A percentile compares a stretch with the other conserved stretches of the same genome.
Evolutionary conservation across 257 asterid species (phyloP).

Genomic region (Dorcoceras hygrometricum): DNA sequence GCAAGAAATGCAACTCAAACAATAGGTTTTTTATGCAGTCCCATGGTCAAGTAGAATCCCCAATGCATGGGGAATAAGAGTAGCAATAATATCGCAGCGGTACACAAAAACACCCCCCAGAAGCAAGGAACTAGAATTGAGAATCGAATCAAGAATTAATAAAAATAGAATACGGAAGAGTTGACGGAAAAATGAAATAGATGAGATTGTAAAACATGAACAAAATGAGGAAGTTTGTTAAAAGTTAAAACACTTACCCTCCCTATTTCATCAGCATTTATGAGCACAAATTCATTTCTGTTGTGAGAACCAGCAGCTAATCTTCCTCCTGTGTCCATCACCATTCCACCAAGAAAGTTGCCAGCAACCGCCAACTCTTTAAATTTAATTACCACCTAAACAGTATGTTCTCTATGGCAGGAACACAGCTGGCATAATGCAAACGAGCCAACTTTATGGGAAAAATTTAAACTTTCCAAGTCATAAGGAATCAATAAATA

Average conservation of each 20-base stretch:
- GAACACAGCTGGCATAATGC: constrained; percentile 21
- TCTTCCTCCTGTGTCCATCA: constrained; percentile 78
- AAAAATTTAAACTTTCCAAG: too few species aligned
- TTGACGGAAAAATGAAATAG: background rate
- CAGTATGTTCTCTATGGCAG: constrained; percentile 15
- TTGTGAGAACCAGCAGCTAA: constrained; percentile 86
- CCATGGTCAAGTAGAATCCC: too few species aligned
- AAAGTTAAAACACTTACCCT: constrained; percentile 38
- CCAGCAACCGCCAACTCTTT: constrained; percentile 26
- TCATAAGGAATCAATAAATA: background rate
- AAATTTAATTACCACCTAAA: constrained; percentile 30
- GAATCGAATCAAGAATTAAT: background rate
- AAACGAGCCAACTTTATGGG: background rate
- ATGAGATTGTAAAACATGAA: constrained; percentile 9
- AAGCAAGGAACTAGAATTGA: background rate
- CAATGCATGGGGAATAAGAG: too few species aligned
- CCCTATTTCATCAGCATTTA: constrained; percentile 85
- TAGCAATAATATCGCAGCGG: too few species aligned
- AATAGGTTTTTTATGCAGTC: too few species aligned
- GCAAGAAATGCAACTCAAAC: too few species aligned
- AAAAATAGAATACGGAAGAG: constrained; percentile 1
- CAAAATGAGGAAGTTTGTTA: constrained; percentile 22
- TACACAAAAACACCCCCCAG: background rate
- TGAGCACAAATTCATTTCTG: constrained; percentile 72
- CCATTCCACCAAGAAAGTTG: constrained; percentile 34